These are phyloP conservation scores for Detonula confervacea DNA, from an alignment of 352 stramenopile species.

Conservation along the genomic window DNA sequence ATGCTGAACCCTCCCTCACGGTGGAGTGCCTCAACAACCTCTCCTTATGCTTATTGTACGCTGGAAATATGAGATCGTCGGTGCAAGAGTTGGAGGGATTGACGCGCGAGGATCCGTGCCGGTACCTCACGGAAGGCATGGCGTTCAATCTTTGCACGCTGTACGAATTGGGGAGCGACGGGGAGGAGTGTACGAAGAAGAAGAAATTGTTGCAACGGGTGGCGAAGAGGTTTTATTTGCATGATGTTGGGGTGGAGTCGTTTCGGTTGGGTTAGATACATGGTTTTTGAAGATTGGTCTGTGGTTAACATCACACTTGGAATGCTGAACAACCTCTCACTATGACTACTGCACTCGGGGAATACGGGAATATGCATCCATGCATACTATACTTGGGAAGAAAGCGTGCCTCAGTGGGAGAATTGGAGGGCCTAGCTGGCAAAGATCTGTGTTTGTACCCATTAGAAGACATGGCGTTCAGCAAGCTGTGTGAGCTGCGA, in stretches of 20 bases:
- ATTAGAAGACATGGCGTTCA: too few species aligned
- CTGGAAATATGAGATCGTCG: slow-evolving; percentile 45
- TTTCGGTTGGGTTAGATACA: slow-evolving; percentile 72
- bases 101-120: slow-evolving; percentile 68
- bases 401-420: too few species aligned
- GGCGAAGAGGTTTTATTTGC: slow-evolving; percentile 57
- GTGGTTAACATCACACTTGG: too few species aligned
- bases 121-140: slow-evolving; percentile 70
- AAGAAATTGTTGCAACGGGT: slow-evolving; percentile 76
- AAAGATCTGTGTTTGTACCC: too few species aligned
- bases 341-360: too few species aligned
- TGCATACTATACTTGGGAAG: too few species aligned
- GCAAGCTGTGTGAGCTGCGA: too few species aligned
- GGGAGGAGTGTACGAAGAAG: slow-evolving; percentile 49
- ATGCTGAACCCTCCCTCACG: slow-evolving; percentile 30
- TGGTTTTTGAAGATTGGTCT: too few species aligned
- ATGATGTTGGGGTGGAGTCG: slow-evolving; percentile 75
- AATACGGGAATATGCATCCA: too few species aligned
- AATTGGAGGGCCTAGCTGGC: too few species aligned
- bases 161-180: slow-evolving; percentile 75
- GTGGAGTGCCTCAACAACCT: slow-evolving; percentile 69
- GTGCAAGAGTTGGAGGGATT: slow-evolving; percentile 72
- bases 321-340: too few species aligned
- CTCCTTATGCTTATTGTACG: slow-evolving; percentile 68
- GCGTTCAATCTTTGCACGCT: slow-evolving; percentile 79